phyloP scores from a whole-genome alignment of 768 basidiomycete genomes.

The Royoungia palumana region DNA sequence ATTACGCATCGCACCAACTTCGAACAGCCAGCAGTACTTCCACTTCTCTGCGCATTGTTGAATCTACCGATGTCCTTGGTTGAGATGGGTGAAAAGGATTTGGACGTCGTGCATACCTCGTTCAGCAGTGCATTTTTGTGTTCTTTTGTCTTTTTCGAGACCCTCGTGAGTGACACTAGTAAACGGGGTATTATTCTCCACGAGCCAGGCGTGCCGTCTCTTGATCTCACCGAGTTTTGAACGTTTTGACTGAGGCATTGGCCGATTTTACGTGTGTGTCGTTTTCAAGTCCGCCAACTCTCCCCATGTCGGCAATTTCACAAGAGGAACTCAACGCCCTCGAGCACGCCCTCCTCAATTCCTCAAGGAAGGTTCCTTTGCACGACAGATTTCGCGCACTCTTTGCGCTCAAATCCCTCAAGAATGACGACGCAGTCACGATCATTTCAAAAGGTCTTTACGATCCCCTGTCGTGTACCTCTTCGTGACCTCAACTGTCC shows the following conservation, averaged over 20 bases:
- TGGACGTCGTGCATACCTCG: constrained; percentile 49
- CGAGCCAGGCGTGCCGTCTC: not conserved
- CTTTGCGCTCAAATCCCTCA: constrained; percentile 87
- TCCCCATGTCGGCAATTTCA: constrained; percentile 34
- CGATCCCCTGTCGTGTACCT: constrained; percentile 2
- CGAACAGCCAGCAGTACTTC: constrained; percentile 94
- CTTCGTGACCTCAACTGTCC: not conserved
- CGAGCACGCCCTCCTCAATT: constrained; percentile 76
- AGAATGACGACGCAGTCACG: constrained; percentile 70
- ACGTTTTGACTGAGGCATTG: constrained; percentile 91
- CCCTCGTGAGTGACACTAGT: constrained; percentile 90
- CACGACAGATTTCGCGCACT: constrained; percentile 88
- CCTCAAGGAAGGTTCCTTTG: constrained; percentile 64
- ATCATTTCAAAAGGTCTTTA: constrained; percentile 80
- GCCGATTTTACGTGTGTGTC: constrained; percentile 12
- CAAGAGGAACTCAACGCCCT: constrained; percentile 61
- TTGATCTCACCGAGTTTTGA: constrained; percentile 73
- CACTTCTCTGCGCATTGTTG: constrained; percentile 85
- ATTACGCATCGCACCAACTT: constrained; percentile 95
- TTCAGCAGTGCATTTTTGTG: constrained; percentile 82
- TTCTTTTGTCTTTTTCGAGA: constrained; percentile 88
- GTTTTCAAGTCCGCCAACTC: constrained; percentile 50
- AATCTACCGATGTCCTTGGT: constrained; percentile 50
- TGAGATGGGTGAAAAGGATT: constrained; percentile 6
- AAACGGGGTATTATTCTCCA: constrained; percentile 9